These are phyloP conservation scores for Pythium brassicae DNA, from an alignment of 352 stramenopile species.

Conservation along the genomic window DNA sequence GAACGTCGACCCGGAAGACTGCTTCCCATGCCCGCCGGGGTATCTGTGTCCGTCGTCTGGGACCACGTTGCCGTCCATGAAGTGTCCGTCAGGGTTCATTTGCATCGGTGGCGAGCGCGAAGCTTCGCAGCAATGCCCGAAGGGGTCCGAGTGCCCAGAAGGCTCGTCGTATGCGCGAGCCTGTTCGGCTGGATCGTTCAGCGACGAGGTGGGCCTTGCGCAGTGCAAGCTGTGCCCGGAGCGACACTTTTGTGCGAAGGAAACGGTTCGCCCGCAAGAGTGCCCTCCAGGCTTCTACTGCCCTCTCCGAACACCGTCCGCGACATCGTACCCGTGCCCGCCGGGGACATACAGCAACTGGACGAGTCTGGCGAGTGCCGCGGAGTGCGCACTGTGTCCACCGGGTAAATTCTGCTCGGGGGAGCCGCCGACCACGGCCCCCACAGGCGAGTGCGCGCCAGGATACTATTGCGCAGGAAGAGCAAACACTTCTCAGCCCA, in stretches of 20 bases:
- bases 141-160: conserved; percentile 72
- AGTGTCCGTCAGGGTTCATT: conserved; percentile 50
- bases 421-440: conserved; percentile 34
- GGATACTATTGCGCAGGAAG: conserved; percentile 67
- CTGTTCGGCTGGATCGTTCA: conserved; percentile 71
- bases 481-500: conserved; percentile 29
- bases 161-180: conserved; percentile 38
- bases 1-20: conserved; percentile 51
- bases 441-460: conserved; percentile 55
- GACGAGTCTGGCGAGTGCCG: conserved; percentile 24
- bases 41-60: conserved; percentile 61
- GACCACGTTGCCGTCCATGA: conserved; percentile 35
- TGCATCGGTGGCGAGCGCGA: conserved; percentile 59
- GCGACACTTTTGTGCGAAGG: conserved; percentile 61
- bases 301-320: conserved; percentile 35
- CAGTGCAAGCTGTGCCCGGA: conserved; percentile 72
- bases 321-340: conserved; percentile 49
- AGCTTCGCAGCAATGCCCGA: conserved; percentile 49
- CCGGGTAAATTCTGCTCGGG: conserved; percentile 82
- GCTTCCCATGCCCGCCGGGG: conserved; percentile 54
- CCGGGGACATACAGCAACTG: conserved; percentile 59
- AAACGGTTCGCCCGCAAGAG: conserved; percentile 27
- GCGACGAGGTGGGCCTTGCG: conserved; percentile 42
- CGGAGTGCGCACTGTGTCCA: conserved; percentile 52
- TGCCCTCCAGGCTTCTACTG: conserved; percentile 84